These are phyloP conservation scores for Penicillium brevicompactum DNA, from an alignment of 2,329 filamentous ascomycete species.

Conservation along the genomic window DNA sequence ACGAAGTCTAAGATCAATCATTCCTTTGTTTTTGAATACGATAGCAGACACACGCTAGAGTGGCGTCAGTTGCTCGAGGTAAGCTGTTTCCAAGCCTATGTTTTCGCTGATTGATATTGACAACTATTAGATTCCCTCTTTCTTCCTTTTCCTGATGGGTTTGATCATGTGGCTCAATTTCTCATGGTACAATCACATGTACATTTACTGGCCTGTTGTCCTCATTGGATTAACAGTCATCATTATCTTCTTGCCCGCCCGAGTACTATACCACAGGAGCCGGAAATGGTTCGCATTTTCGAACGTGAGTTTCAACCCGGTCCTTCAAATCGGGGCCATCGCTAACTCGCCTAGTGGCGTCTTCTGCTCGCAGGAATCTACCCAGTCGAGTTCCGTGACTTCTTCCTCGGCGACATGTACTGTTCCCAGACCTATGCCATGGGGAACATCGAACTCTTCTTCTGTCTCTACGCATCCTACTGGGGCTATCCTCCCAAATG, in stretches of 20 bases:
- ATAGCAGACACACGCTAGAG: constrained; percentile 80
- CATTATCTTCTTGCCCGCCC: constrained; percentile 75
- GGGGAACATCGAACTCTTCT: constrained; percentile 89
- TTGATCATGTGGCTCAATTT: constrained; percentile 91
- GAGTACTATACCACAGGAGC: constrained; percentile 72
- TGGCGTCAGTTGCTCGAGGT: constrained; percentile 84
- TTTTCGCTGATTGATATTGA: constrained; percentile 14
- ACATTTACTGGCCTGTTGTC: constrained; percentile 82
- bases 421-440: constrained; percentile 91
- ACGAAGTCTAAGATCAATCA: constrained; percentile 87
- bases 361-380: constrained; percentile 82
- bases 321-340: background rate
- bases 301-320: constrained; percentile 62
- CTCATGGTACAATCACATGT: constrained; percentile 68
- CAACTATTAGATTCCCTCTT: constrained; percentile 68
- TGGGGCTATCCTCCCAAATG: constrained; percentile 77
- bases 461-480: constrained; percentile 81
- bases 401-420: constrained; percentile 97
- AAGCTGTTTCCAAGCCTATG: constrained; percentile 17
- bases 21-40: constrained; percentile 94
- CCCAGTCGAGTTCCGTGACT: constrained; percentile 94
- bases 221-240: constrained; percentile 69
- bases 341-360: constrained; percentile 65
- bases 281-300: constrained; percentile 86
- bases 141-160: constrained; percentile 75